These are phyloP conservation scores for Hypholoma sublateritium DNA, from an alignment of 768 basidiomycete species.

Conservation along the genomic window DNA sequence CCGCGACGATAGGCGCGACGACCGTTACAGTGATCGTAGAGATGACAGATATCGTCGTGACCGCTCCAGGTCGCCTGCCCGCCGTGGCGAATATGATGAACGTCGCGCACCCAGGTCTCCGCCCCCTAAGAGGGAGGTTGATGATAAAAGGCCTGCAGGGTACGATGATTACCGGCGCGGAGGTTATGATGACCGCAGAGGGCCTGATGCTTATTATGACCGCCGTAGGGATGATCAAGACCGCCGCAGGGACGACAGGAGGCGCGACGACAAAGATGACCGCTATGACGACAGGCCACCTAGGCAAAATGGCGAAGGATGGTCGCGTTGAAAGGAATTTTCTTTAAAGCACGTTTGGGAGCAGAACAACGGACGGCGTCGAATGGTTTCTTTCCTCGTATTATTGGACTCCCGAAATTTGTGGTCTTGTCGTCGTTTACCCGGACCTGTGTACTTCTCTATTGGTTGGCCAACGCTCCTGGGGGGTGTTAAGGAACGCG, in stretches of 20 bases:
- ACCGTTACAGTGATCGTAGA: slow-evolving; percentile 62
- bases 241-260: slow-evolving; percentile 70
- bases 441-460: slow-evolving; percentile 55
- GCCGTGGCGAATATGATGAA: slow-evolving; percentile 71
- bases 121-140: slow-evolving; percentile 75
- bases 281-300: slow-evolving; percentile 78
- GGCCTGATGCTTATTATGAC: slow-evolving; percentile 84
- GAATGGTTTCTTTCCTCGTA: slow-evolving; percentile 42
- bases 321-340: slow-evolving; percentile 62
- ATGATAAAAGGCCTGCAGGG: slow-evolving; percentile 88
- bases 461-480: slow-evolving; percentile 41
- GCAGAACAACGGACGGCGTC: slow-evolving; percentile 35
- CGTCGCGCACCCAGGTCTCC: slow-evolving; percentile 78
- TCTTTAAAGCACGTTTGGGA: slow-evolving; percentile 29
- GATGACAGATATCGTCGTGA: slow-evolving; percentile 68
- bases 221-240: slow-evolving; percentile 80
- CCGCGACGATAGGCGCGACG: slow-evolving; percentile 60
- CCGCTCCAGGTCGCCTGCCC: slow-evolving; percentile 80
- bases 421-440: slow-evolving; percentile 54
- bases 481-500: slow-evolving; percentile 30
- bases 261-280: slow-evolving; percentile 84
- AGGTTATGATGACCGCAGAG: slow-evolving; percentile 80
- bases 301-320: slow-evolving; percentile 77
- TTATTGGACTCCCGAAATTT: slow-evolving; percentile 49
- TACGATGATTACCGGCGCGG: slow-evolving; percentile 89